Evolutionary conservation across 148 eudicot genomes (phyloP).

Genomic region (Hydrangea macrophylla): DNA sequence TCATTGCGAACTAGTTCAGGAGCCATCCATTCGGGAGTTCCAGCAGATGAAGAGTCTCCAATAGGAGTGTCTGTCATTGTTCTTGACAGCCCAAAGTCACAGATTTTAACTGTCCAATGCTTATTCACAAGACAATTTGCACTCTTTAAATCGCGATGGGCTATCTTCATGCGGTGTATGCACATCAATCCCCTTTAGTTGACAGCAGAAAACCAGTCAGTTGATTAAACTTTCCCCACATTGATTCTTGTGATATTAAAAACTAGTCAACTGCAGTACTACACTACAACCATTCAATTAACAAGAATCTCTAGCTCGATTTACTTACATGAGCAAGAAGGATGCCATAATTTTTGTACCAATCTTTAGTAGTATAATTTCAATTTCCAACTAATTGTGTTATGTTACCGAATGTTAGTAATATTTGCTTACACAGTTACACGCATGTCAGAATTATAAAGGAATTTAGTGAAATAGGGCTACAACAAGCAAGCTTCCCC

Average conservation of each 20-base stretch:
- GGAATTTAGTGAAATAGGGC: no score
- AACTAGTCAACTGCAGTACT: background rate
- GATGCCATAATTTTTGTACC: background rate
- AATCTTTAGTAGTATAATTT: background rate
- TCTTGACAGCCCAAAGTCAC: constrained; percentile 92
- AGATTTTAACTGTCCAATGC: constrained; percentile 85
- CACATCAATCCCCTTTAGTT: constrained; percentile 83
- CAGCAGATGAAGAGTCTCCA: constrained; percentile 81
- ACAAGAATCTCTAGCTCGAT: background rate
- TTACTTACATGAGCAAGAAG: background rate
- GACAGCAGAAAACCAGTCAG: constrained; percentile 22
- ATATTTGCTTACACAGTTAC: background rate
- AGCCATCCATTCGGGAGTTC: constrained; percentile 99
- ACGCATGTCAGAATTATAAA: no score
- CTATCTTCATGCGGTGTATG: constrained; percentile 94
- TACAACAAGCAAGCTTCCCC: no score
- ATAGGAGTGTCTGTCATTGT: constrained; percentile 50
- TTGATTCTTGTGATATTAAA: background rate
- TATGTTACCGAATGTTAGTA: background rate
- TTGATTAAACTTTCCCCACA: constrained; percentile 10
- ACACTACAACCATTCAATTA: background rate
- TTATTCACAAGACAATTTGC: constrained; percentile 95
- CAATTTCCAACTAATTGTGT: background rate
- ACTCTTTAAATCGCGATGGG: constrained; percentile 92
- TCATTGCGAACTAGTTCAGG: constrained; percentile 93